These are phyloP conservation scores for Funneliformis mosseae DNA, from an alignment of 192 early-diverging fungal species.

Conservation along the genomic window DNA sequence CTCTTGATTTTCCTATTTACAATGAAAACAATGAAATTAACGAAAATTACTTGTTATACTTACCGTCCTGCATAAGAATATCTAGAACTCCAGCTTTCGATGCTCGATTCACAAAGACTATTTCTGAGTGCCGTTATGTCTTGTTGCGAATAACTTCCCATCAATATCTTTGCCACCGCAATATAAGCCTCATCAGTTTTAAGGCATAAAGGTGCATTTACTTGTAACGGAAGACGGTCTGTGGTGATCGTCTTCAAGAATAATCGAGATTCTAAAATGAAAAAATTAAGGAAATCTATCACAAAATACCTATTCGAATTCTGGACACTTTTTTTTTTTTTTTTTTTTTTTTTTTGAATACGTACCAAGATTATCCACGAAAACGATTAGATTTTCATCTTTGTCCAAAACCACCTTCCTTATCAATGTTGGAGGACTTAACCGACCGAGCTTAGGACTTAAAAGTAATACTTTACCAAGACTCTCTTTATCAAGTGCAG, in stretches of 20 bases:
- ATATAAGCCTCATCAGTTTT: constrained; percentile 30
- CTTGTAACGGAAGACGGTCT: constrained; percentile 31
- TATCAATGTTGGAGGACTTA: constrained; percentile 19
- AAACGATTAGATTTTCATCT: constrained; percentile 26
- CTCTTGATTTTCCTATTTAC: not conserved
- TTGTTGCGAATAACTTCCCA: constrained; percentile 11
- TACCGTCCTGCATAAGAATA: not conserved
- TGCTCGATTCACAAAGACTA: constrained; percentile 24
- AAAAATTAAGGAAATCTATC: not conserved
- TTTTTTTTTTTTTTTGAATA: not conserved
- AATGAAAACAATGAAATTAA: not conserved
- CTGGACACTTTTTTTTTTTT: too few species aligned
- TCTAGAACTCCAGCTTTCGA: constrained; percentile 31
- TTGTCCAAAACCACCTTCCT: constrained; percentile 4
- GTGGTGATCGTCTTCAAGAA: constrained; percentile 24
- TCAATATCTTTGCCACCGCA: constrained; percentile 21
- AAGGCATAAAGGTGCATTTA: constrained; percentile 30
- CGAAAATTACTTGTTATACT: not conserved
- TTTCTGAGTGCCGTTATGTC: constrained; percentile 14
- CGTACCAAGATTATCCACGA: constrained; percentile 37
- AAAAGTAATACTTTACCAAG: constrained; percentile 34
- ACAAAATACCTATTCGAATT: not conserved
- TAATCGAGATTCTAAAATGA: constrained; percentile 19
- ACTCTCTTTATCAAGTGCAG: constrained; percentile 32
- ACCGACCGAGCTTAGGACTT: constrained; percentile 22